Percentiles rank a stretch among this genome's conserved stretches.
Conservation (phyloP, 2,329 filamentous ascomycete genomes). For the Diaporthe longicolla region DNA sequence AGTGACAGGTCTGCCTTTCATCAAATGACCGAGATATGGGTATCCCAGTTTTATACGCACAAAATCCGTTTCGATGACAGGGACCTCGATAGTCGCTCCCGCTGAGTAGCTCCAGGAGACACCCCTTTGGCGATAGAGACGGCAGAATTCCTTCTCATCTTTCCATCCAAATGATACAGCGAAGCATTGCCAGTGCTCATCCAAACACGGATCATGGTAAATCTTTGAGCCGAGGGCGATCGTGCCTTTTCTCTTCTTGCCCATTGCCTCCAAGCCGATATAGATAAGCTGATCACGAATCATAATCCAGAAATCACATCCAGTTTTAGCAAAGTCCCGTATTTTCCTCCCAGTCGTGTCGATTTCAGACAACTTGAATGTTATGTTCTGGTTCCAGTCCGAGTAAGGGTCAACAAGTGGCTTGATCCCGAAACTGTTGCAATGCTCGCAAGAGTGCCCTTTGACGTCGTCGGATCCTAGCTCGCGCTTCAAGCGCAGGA, state of each 20-base stretch:
- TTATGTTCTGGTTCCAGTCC: neutral
- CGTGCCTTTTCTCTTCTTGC: neutral
- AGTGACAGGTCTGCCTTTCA: neutral
- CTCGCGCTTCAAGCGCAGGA: neutral
- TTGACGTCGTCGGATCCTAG: neutral
- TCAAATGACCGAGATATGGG: neutral
- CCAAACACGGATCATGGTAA: neutral
- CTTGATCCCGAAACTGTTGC: neutral
- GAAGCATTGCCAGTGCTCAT: neutral
- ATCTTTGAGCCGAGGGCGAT: neutral
- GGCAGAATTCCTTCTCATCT: neutral
- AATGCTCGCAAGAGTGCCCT: neutral
- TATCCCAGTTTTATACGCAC: neutral
- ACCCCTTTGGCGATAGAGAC: neutral
- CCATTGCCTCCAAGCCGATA: neutral
- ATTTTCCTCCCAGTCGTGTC: neutral
- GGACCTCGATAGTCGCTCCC: too few species aligned
- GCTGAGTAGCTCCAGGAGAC: neutral
- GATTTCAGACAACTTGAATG: neutral
- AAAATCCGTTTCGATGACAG: too few species aligned
- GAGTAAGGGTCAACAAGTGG: neutral
- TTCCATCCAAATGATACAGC: neutral
- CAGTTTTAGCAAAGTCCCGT: neutral
- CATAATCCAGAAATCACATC: neutral
- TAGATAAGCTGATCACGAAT: neutral